Percentiles rank a stretch among this genome's conserved stretches.
Conservation (phyloP, 345 rosid genomes). For the Diplotaxis tenuifolia region DNA sequence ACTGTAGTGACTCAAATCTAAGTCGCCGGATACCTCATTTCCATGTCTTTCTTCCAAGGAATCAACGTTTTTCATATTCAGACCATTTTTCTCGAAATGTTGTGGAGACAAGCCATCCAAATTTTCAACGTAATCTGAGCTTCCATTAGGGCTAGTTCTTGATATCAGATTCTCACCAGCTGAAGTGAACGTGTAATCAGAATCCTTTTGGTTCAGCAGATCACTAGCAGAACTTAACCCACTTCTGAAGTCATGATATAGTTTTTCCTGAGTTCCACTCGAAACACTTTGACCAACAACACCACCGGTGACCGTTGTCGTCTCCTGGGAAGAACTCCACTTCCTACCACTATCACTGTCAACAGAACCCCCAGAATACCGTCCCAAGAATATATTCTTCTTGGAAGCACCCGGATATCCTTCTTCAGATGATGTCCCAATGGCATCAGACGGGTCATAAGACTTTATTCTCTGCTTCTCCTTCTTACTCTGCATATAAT, state of each 20-base stretch:
- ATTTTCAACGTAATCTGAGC: slow-evolving; percentile 43
- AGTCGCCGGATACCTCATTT: slow-evolving; percentile 42
- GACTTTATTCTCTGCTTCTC: slow-evolving; percentile 90
- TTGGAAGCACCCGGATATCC: slow-evolving; percentile 64
- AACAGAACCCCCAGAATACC: slow-evolving; percentile 75
- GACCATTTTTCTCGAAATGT: slow-evolving; percentile 54
- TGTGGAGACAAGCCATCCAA: slow-evolving; percentile 56
- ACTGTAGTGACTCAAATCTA: slow-evolving; percentile 51
- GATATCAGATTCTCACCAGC: slow-evolving; percentile 45
- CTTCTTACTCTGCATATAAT: slow-evolving; percentile 91
- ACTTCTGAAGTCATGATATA: slow-evolving; percentile 59
- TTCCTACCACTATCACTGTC: slow-evolving; percentile 83
- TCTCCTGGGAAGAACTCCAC: slow-evolving; percentile 83
- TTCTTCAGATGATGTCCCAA: slow-evolving; percentile 95
- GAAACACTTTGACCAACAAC: slow-evolving; percentile 49
- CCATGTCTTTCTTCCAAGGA: slow-evolving; percentile 37
- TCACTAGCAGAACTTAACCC: slow-evolving; percentile 46
- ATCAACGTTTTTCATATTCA: slow-evolving; percentile 42
- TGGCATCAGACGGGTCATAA: slow-evolving; percentile 81
- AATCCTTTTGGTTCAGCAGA: slow-evolving; percentile 56
- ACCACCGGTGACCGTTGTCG: slow-evolving; percentile 43
- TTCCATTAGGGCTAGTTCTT: slow-evolving; percentile 45
- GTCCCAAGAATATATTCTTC: slow-evolving; percentile 70
- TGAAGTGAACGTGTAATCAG: slow-evolving; percentile 40
- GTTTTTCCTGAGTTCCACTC: slow-evolving; percentile 66